Percentiles rank a stretch among this genome's conserved stretches.
Evolutionary conservation across 805 yeast species (phyloP).

Genomic region (Yarrowia hollandica): DNA sequence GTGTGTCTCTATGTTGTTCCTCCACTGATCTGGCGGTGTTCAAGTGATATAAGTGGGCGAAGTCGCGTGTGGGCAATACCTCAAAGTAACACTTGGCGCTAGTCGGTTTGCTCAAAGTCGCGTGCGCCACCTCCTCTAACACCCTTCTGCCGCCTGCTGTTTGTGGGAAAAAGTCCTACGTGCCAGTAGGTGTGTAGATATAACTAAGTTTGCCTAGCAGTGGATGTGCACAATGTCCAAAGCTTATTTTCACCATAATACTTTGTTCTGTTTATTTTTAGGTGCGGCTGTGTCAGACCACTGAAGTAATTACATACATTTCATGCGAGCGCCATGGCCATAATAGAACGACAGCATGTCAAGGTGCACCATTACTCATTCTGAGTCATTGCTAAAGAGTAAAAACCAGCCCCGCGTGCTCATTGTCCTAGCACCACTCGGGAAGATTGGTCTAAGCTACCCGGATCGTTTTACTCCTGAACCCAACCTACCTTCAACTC

Average conservation of each 20-base stretch:
- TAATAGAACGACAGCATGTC: too few species aligned
- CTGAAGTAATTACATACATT: neutral
- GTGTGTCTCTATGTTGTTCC: too few species aligned
- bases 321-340: too few species aligned
- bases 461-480: too few species aligned
- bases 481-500: too few species aligned
- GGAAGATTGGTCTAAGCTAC: too few species aligned
- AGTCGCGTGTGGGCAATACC: too few species aligned
- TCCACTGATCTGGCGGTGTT: neutral
- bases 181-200: neutral
- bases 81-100: too few species aligned
- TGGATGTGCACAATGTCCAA: conserved; percentile 20
- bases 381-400: neutral
- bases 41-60: too few species aligned
- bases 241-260: neutral
- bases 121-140: neutral
- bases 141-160: neutral
- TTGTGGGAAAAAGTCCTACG: neutral
- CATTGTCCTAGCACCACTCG: too few species aligned
- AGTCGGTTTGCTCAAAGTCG: too few species aligned
- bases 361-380: neutral
- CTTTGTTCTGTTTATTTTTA: conserved; percentile 23
- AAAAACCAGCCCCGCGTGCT: too few species aligned
- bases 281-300: conserved; percentile 28
- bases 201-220: conserved; percentile 21